Conservation (phyloP, 2,329 filamentous ascomycete species). For the Fusarium vanettenii region DNA sequence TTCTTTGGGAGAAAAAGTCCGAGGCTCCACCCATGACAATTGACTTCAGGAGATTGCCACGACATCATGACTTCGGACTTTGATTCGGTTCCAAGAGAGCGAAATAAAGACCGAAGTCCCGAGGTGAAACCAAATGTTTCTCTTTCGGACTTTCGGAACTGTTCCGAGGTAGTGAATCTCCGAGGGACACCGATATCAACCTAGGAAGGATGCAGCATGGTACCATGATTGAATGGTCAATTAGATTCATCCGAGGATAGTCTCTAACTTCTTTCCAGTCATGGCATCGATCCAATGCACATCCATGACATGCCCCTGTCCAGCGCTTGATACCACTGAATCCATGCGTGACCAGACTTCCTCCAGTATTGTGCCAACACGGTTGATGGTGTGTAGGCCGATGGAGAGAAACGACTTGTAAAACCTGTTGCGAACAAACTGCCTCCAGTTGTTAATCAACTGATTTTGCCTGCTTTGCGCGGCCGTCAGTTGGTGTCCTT, state of each 20-base stretch:
- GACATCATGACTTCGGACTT: neutral
- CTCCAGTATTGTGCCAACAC: neutral
- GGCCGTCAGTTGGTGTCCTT: neutral
- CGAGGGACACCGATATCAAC: neutral
- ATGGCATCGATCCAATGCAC: neutral
- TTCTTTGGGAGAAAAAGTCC: neutral
- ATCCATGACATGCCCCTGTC: neutral
- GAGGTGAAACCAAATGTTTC: neutral
- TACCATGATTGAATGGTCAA: neutral
- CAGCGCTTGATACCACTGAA: neutral
- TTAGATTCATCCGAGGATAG: neutral
- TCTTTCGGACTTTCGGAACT: neutral
- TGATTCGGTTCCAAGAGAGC: neutral
- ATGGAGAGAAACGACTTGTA: neutral
- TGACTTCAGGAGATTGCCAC: neutral
- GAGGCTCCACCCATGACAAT: neutral
- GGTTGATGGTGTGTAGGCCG: neutral
- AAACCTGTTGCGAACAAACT: neutral
- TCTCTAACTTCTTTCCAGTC: neutral
- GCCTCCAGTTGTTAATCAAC: neutral
- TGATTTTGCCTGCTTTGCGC: neutral
- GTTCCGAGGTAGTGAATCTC: neutral
- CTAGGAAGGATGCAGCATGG: neutral
- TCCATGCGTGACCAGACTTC: neutral
- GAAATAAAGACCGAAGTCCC: neutral